These are phyloP conservation scores for Trichoderma erinaceum DNA, from an alignment of 495 filamentous ascomycete species.

Conservation along the genomic window DNA sequence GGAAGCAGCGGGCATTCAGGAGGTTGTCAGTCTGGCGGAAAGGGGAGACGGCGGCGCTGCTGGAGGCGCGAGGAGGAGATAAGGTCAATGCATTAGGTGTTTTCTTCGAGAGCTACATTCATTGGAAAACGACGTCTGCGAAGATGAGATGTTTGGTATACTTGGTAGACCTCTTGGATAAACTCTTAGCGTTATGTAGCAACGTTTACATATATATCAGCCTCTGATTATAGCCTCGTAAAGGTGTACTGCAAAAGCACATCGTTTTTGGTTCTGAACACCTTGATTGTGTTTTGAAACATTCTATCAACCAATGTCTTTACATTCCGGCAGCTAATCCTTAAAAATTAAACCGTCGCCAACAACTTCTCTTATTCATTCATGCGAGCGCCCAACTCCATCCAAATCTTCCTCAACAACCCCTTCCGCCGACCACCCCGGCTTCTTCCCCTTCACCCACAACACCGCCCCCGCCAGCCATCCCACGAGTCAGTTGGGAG, in stretches of 20 bases:
- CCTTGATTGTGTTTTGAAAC: background rate
- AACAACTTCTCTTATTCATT: background rate
- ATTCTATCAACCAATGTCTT: background rate
- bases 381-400: background rate
- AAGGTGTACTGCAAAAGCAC: too few species aligned
- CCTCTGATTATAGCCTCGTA: too few species aligned
- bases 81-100: background rate
- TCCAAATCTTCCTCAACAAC: slow-evolving; percentile 16
- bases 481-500: slow-evolving; percentile 14
- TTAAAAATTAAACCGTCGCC: background rate
- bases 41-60: slow-evolving; percentile 40
- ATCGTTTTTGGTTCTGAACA: background rate
- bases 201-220: too few species aligned
- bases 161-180: too few species aligned
- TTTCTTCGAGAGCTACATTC: too few species aligned
- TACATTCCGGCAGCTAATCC: background rate
- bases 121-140: too few species aligned
- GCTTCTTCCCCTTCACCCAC: slow-evolving; percentile 9
- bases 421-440: slow-evolving; percentile 14
- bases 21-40: slow-evolving; percentile 83
- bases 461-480: slow-evolving; percentile 8
- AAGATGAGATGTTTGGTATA: too few species aligned
- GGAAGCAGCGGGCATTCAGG: slow-evolving; percentile 89
- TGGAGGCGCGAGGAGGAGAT: slow-evolving; percentile 13
- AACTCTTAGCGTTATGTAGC: too few species aligned